phyloP scores from a whole-genome alignment of 164 flowering plant species.

The Nymphaea colorata region DNA sequence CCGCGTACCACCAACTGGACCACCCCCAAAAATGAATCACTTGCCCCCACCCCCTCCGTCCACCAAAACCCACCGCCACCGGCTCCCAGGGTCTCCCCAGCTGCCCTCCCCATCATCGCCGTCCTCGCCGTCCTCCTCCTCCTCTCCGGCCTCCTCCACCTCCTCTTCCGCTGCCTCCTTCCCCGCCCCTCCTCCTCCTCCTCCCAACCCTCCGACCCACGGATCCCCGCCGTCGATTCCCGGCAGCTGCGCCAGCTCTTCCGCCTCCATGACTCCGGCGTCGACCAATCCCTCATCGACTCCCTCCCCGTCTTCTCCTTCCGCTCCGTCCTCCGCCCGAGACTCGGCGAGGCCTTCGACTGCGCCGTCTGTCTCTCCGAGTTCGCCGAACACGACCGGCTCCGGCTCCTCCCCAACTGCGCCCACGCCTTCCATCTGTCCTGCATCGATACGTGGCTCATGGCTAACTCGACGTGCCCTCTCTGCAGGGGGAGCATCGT shows the following conservation, averaged over 20 bases:
- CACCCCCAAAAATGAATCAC: neutral
- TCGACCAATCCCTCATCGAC: slow-evolving; percentile 69
- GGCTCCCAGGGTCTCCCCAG: slow-evolving; percentile 32
- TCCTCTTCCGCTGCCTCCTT: slow-evolving; percentile 46
- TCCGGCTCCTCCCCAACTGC: slow-evolving; percentile 66
- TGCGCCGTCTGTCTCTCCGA: slow-evolving; percentile 85
- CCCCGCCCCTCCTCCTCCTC: slow-evolving; percentile 29
- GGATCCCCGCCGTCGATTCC: slow-evolving; percentile 38
- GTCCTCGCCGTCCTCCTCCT: slow-evolving; percentile 54
- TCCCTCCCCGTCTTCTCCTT: slow-evolving; percentile 62
- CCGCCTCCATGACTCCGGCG: slow-evolving; percentile 74
- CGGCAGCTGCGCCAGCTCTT: slow-evolving; percentile 85
- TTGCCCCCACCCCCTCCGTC: neutral
- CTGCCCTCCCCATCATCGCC: slow-evolving; percentile 39
- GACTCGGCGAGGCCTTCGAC: slow-evolving; percentile 64
- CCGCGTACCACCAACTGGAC: neutral
- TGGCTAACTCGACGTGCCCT: slow-evolving; percentile 69
- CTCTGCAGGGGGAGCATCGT: slow-evolving; percentile 52
- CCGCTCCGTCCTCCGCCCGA: slow-evolving; percentile 44
- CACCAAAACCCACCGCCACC: neutral
- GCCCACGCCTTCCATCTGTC: slow-evolving; percentile 73
- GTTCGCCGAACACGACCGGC: slow-evolving; percentile 46
- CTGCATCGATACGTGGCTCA: slow-evolving; percentile 82
- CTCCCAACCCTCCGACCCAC: slow-evolving; percentile 34
- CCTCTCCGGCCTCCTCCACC: slow-evolving; percentile 54